Evolutionary conservation across 1,284 basidiomycete species (phyloP).

Genomic region (Blastosporella zonata): DNA sequence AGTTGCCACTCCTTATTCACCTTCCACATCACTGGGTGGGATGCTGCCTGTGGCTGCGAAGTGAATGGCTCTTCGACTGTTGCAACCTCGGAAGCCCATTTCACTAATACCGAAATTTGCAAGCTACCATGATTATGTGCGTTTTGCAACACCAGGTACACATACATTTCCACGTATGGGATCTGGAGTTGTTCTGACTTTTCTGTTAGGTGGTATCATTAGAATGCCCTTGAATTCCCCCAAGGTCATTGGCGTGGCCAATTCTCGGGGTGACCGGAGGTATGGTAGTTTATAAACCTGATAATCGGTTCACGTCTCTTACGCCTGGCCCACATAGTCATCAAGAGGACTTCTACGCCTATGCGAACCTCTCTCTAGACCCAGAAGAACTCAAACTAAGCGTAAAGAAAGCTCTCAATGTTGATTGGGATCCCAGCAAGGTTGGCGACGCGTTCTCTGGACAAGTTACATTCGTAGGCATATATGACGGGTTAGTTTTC

Average conservation of each 20-base stretch:
- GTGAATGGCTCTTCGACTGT: conserved; percentile 33
- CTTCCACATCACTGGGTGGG: conserved; percentile 16
- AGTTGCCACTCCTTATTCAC: not conserved
- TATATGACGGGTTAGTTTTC: conserved; percentile 78
- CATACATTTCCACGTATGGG: not conserved
- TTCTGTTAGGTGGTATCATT: conserved; percentile 41
- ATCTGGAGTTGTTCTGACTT: conserved; percentile 7
- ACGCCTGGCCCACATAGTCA: conserved; percentile 45
- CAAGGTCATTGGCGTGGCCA: conserved; percentile 70
- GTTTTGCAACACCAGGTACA: conserved; percentile 55
- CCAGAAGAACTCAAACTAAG: conserved; percentile 68
- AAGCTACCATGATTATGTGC: conserved; percentile 68
- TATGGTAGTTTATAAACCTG: conserved; percentile 29
- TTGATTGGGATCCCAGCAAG: conserved; percentile 71
- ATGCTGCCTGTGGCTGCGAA: conserved; percentile 22
- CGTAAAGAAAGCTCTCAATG: conserved; percentile 56
- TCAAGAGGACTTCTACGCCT: conserved; percentile 84
- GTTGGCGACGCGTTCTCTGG: conserved; percentile 57
- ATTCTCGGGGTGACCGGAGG: conserved; percentile 74
- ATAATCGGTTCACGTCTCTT: not conserved
- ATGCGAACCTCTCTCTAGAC: conserved; percentile 70
- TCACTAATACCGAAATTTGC: conserved; percentile 16
- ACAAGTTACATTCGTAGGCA: conserved; percentile 84
- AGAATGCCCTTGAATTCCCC: conserved; percentile 52
- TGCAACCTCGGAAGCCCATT: conserved; percentile 22